Conservation (phyloP, 495 filamentous ascomycete genomes). For the Penicillium riverlandense region DNA sequence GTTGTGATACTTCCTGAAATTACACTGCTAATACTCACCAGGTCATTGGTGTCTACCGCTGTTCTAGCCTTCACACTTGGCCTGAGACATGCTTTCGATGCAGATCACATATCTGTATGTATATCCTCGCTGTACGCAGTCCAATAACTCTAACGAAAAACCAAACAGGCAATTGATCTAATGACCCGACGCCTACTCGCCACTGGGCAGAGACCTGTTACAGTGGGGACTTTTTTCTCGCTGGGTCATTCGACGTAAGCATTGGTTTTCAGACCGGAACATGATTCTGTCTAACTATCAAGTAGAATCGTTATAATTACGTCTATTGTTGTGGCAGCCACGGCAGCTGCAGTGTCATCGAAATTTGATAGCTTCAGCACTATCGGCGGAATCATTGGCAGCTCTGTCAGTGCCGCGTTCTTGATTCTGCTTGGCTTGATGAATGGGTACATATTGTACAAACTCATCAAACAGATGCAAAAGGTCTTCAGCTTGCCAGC, state of each 20-base stretch:
- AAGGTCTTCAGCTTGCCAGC: constrained; percentile 46
- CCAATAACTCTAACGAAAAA: background rate
- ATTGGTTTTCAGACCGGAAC: background rate
- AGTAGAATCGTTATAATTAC: constrained; percentile 77
- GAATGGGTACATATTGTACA: constrained; percentile 79
- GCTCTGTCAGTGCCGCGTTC: constrained; percentile 74
- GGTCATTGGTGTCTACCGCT: constrained; percentile 65
- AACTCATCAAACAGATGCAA: constrained; percentile 60
- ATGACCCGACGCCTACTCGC: constrained; percentile 92
- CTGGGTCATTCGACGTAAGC: constrained; percentile 79
- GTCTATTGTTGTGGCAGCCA: constrained; percentile 85
- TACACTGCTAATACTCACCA: constrained; percentile 8
- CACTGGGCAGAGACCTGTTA: constrained; percentile 77
- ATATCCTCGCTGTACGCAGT: background rate
- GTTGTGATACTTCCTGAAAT: no score
- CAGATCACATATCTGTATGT: constrained; percentile 80
- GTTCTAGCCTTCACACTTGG: constrained; percentile 85
- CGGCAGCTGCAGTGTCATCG: constrained; percentile 69
- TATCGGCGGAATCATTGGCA: constrained; percentile 79
- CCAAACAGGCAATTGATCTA: constrained; percentile 72
- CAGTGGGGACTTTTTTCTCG: constrained; percentile 92
- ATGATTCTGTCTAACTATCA: background rate
- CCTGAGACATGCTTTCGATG: constrained; percentile 88
- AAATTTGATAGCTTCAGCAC: constrained; percentile 72
- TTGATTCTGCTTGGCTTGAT: constrained; percentile 74